These are phyloP conservation scores for Microglena sp. DNA, from an alignment of 139 green algal species.

Conservation along the genomic window DNA sequence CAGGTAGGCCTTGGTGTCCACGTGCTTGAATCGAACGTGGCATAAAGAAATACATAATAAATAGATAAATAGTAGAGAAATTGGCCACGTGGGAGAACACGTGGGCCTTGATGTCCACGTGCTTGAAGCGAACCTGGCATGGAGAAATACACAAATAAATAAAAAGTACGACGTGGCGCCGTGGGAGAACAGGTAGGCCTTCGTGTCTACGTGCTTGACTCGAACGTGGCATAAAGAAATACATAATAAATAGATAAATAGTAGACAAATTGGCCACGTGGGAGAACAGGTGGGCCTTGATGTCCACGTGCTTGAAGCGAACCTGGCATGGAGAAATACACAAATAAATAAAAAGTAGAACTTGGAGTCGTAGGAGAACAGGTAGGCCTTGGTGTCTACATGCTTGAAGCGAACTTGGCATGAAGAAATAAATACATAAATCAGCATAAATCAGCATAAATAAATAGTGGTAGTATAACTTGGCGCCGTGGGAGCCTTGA, in stretches of 20 bases:
- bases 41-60: neutral
- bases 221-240: slow-evolving; percentile 33
- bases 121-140: slow-evolving; percentile 54
- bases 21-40: slow-evolving; percentile 62
- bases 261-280: slow-evolving; percentile 4
- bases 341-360: no score
- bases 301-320: slow-evolving; percentile 79
- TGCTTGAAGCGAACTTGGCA: slow-evolving; percentile 63
- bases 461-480: neutral
- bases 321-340: no score
- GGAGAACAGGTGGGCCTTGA: slow-evolving; percentile 37
- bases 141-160: no score
- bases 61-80: no score
- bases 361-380: slow-evolving; percentile 40
- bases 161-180: slow-evolving; percentile 7
- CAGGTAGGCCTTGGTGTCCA: slow-evolving; percentile 58
- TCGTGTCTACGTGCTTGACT: slow-evolving; percentile 68
- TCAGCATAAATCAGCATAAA: neutral
- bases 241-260: neutral
- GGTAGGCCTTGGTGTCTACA: slow-evolving; percentile 51
- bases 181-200: slow-evolving; percentile 45
- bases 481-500: neutral
- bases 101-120: slow-evolving; percentile 59
- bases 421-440: neutral
- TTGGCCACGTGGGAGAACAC: slow-evolving; percentile 38